Base-by-base conservation (phyloP, 805 yeast species). In the Peterozyma xylosa region DNA sequence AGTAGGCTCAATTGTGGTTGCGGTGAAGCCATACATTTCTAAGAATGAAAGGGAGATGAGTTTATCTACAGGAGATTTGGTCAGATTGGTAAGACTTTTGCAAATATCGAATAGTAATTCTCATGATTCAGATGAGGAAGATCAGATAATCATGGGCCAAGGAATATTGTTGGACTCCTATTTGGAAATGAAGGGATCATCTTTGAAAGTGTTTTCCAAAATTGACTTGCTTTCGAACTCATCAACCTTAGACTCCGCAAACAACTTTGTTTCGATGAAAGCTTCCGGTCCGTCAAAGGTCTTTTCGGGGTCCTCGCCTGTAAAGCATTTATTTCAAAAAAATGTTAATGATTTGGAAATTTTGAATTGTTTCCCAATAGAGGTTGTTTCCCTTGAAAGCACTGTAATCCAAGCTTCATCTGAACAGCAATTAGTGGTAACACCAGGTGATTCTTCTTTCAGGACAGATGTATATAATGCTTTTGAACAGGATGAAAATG, bases 1-100 rank as follows among this genome's bases (percentile, higher is more conserved):
- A n/a, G 29, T 27, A 11, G 45, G 45, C 6, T 34, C 30, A 18
- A 21, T 38, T 4, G 45, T 42, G 11, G 39, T 38, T 9, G 35
- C 39, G 30, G 38, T 42, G n/a, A 29, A 33, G 11, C 37, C 37
- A 4, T 33, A 38, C 16, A 6, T n/a, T 11, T 41, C 41, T 5
- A 37, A 27, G 17, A 35, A 18, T 15, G 14, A 14, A 15, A n/a
- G 16, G 9, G 45, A 42, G 30, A 21, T 37, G 17, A 17, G 14
- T 37, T 17, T 42, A 11, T 16, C 35, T 21, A 16, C 17, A 27
- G 45, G 45, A 13, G 42, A 42, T 33, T 15, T 33, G 32, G 14
- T 42, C 10, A 33, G 38, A 29, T 14, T 42, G 11, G 9, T 42
- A 30, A 35, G 34, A 18, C 30, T 38, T 17, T 42, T 37, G 37